Evolutionary conservation across 2,329 filamentous ascomycete genomes (phyloP), one percentile per base, ranked within the genome.

Genomic region (Sporothrix variecibatus): DNA sequence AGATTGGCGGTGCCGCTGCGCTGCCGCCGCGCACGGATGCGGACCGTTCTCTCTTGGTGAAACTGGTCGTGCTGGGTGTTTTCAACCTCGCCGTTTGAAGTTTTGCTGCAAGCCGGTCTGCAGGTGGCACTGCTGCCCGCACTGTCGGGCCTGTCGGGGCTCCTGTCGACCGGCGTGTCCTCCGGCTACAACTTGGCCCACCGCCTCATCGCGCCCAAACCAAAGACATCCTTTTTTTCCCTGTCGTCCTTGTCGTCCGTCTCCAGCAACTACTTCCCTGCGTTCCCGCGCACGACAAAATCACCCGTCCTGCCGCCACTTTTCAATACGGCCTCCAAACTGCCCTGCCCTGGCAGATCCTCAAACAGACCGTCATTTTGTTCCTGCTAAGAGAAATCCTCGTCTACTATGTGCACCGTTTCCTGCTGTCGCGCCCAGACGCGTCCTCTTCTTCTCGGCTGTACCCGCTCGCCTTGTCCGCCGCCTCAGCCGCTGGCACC

Each of bases 331-430:
- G 82, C 82, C 69, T 85, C 86, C 0, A 82, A 85, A 1, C 81
- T 89, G 15, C 87, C 87, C 77, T 89, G 9, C 87, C 87, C 0
- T 88, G 86, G 85, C 85, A 86, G 70, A 82, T 88, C 73, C 79
- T 85, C 70, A 87, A 87, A 77, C 86, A 89, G 75, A 78, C 86
- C 64, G 76, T 79, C 71, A 73, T 84, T 15, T 81, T 89, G 20
- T 81, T 86, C 74, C 77, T 82, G 34, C 80, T 81, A 15, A 84
- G 87, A 72, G 86, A 93, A 84, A 78, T 89, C 7, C 80, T 94
- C 12, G 88, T 90, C 74, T 97, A 97, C 81, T 87, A 90, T 78
- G 86, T 94, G 77, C 94, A 97, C 82, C 90, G 92, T 71, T 88
- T 88, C 79, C 75, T 92, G 34, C 86, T 97, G 9, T 60, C 80